phyloP scores from a whole-genome alignment of 139 green algal species.

The Closterium sp. region DNA sequence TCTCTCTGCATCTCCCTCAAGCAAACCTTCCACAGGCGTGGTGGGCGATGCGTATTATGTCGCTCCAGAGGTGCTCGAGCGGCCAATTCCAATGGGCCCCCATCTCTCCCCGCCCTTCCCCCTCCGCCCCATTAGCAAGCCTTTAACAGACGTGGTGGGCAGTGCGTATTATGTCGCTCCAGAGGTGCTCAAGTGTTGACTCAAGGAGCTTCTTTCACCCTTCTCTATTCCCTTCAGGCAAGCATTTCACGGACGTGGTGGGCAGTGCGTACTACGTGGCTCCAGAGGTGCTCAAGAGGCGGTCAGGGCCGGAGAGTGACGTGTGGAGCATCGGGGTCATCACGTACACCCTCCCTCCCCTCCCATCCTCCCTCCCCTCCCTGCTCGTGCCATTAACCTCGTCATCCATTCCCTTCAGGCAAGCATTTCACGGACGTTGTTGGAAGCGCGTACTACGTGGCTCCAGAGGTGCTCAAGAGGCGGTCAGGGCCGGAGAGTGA shows the following conservation, averaged over 20 bases:
- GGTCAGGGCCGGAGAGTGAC: slow-evolving; percentile 58
- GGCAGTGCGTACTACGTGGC: slow-evolving; percentile 76
- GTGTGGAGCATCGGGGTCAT: slow-evolving; percentile 74
- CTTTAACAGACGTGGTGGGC: neutral
- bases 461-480: slow-evolving; percentile 66
- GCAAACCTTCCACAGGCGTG: no score
- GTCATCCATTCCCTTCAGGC: no score
- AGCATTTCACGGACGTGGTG: no score
- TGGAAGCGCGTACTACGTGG: slow-evolving; percentile 73
- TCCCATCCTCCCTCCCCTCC: neutral
- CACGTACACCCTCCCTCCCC: slow-evolving; percentile 61
- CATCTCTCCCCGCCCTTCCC: neutral
- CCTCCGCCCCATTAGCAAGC: neutral
- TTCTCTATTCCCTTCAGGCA: slow-evolving; percentile 18
- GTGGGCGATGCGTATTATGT: slow-evolving; percentile 75
- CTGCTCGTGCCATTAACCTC: no score
- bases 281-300: slow-evolving; percentile 64
- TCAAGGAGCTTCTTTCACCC: no score
- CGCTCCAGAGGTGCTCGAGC: slow-evolving; percentile 69
- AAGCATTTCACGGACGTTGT: slow-evolving; percentile 71
- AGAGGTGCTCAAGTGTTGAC: no score
- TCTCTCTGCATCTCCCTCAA: no score
- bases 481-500: slow-evolving; percentile 60
- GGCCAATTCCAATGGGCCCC: no score
- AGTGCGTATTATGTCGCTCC: no score